Percentiles rank a stretch among this genome's conserved stretches.
Conservation (phyloP, 306 rosid genomes). For the Cyamopsis tetragonoloba region DNA sequence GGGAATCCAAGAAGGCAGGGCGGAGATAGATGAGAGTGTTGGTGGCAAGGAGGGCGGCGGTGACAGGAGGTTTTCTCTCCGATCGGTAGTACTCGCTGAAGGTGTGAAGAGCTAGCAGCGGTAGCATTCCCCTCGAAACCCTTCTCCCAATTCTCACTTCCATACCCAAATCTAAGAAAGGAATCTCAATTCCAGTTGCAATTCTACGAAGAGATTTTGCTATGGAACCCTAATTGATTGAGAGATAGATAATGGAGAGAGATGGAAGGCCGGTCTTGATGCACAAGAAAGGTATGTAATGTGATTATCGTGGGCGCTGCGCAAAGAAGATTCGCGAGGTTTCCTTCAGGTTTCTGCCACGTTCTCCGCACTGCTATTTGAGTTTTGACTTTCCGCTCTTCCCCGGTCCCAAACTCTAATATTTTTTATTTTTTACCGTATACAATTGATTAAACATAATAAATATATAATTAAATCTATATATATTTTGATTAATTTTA, state of each 20-base stretch:
- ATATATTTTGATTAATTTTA: no score
- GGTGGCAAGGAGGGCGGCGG: slow-evolving; percentile 77
- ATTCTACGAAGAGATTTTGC: no score
- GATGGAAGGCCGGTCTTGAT: neutral
- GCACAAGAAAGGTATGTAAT: slow-evolving; percentile 28
- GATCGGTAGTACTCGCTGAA: slow-evolving; percentile 66
- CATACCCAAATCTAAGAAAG: slow-evolving; percentile 29
- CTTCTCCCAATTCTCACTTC: slow-evolving; percentile 52
- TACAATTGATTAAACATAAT: no score
- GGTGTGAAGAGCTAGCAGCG: slow-evolving; percentile 71
- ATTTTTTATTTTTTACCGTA: no score
- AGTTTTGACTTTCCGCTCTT: no score
- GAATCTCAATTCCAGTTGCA: no score
- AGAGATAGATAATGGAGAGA: neutral
- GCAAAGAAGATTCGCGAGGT: slow-evolving; percentile 26
- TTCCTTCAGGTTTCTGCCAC: neutral
- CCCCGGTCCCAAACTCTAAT: no score
- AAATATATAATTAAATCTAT: no score
- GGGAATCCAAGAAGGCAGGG: slow-evolving; percentile 45
- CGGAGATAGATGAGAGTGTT: slow-evolving; percentile 72
- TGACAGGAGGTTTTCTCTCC: slow-evolving; percentile 65
- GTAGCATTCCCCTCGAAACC: slow-evolving; percentile 56
- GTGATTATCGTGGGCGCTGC: neutral
- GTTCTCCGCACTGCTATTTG: neutral
- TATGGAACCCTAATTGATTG: neutral